phyloP scores from a whole-genome alignment of 2,329 filamentous ascomycete species.

The Phyllosticta citribraziliensis region DNA sequence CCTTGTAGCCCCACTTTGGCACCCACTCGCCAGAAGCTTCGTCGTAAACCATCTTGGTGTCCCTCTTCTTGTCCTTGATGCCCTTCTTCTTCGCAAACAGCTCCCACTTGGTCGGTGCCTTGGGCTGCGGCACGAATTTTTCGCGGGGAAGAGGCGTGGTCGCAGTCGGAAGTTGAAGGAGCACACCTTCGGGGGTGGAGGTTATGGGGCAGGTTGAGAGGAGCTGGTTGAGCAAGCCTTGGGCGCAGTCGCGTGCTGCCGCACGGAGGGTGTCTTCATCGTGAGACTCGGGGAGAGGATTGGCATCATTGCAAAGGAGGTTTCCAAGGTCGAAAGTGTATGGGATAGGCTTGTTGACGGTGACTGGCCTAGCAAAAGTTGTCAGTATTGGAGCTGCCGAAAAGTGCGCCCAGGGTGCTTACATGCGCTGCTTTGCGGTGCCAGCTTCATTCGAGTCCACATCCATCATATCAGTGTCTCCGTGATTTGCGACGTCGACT shows the following conservation, averaged over 20 bases:
- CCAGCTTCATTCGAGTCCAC: constrained; percentile 10
- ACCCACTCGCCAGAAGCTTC: constrained; percentile 80
- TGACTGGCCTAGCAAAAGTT: constrained; percentile 19
- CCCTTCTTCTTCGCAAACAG: constrained; percentile 95
- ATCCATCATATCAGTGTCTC: constrained; percentile 24
- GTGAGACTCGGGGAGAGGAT: constrained; percentile 57
- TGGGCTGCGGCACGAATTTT: constrained; percentile 76
- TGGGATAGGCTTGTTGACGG: constrained; percentile 63
- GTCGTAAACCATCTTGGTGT: constrained; percentile 75
- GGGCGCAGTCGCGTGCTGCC: constrained; percentile 78
- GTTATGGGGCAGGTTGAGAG: constrained; percentile 76
- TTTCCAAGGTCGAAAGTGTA: constrained; percentile 89
- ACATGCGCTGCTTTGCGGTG: constrained; percentile 18
- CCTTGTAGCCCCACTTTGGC: constrained; percentile 91
- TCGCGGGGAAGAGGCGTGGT: constrained; percentile 72
- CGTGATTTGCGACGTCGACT: background rate
- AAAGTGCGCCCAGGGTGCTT: constrained; percentile 10
- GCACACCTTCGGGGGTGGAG: constrained; percentile 59
- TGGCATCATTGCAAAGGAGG: constrained; percentile 77
- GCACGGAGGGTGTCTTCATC: constrained; percentile 59
- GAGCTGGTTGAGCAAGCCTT: constrained; percentile 88
- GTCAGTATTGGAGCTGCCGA: background rate
- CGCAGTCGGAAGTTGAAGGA: constrained; percentile 64
- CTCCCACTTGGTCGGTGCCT: constrained; percentile 88
- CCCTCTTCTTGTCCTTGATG: constrained; percentile 79